Evolutionary conservation across 2,329 filamentous ascomycete species (phyloP).

Genomic region (Xylaria sp.): DNA sequence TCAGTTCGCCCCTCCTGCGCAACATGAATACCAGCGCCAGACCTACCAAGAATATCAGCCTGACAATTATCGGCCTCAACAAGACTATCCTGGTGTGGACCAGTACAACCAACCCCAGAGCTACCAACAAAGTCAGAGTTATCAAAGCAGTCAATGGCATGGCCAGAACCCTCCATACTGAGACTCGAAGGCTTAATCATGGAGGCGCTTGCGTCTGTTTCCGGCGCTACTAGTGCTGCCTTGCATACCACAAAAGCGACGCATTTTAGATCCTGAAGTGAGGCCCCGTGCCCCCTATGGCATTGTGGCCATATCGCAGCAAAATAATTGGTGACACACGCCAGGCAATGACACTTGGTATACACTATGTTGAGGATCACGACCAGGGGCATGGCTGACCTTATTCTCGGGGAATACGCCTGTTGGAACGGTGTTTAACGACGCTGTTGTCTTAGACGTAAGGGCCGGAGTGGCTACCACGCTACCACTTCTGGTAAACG

Average conservation of each 20-base stretch:
- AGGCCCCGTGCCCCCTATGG: not conserved
- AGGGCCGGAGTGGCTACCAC: too few relatives aligned
- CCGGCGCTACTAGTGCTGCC: not conserved
- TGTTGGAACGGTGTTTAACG: too few relatives aligned
- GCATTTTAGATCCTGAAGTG: not conserved
- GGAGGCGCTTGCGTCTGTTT: not conserved
- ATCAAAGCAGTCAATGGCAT: constrained; percentile 41
- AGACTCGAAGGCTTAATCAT: constrained; percentile 1
- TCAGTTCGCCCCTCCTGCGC: constrained; percentile 29
- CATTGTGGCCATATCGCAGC: not conserved
- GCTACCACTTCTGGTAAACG: too few relatives aligned
- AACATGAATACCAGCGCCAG: constrained; percentile 38
- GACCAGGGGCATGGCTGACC: too few relatives aligned
- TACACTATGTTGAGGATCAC: too few relatives aligned
- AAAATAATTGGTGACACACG: too few relatives aligned
- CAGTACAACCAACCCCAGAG: constrained; percentile 41
- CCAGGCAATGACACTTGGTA: too few relatives aligned
- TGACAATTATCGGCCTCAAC: constrained; percentile 38
- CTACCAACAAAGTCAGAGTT: constrained; percentile 38
- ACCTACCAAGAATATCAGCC: constrained; percentile 29
- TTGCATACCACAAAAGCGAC: not conserved
- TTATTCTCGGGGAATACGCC: too few relatives aligned
- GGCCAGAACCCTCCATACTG: constrained; percentile 47
- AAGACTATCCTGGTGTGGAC: constrained; percentile 34
- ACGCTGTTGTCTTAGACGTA: too few relatives aligned